Base-by-base conservation (phyloP, 768 basidiomycete genomes). In the Hemileccinum rubropunctum region DNA sequence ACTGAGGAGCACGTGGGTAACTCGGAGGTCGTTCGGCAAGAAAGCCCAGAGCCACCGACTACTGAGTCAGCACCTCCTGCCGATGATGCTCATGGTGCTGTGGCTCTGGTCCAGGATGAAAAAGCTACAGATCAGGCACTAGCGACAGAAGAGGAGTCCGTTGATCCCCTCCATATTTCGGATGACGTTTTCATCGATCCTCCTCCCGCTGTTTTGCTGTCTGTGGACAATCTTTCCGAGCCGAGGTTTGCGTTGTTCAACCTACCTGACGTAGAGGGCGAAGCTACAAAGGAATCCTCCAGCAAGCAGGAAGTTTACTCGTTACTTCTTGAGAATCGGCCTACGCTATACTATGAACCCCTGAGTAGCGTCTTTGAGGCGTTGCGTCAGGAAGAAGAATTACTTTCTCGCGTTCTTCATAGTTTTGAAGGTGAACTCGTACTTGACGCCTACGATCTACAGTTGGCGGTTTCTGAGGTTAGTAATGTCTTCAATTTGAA, bases 261-360 rank as follows among this genome's bases (percentile, higher is more conserved):
- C 60, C 74, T 76, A 41, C 76, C 78, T 7, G 50, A 57, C 34
- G 66, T 55, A 50, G 65, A 59, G 18, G 50, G n/a, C 36, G 62
- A 67, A 27, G 50, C 66, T 18, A 20, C 37, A 12, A 52, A 52
- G 13, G 54, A 48, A 32, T n/a, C 47, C 14, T 58, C 62, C 6
- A 39, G 26, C 42, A 34, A 51, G 36, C 61, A 62, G 36, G 59
- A 42, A 54, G 39, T 27, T 37, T 67, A 53, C 28, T 61, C 67
- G n/a, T 62, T 88, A 6, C 69, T 91, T 42, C 74, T 91, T 50
- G 76, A 80, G 40, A 71, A 81, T 50, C 76, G 71, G 15, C 87
- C 88, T 3, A 86, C 81, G 4, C 71, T 91, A 7, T 91, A 88
- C 65, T 91, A 90, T 58, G 88, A 90, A 62, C 82, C 88, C 26